Evolutionary conservation across 306 rosid genomes (phyloP).

Genomic region (Albizia julibrissin): DNA sequence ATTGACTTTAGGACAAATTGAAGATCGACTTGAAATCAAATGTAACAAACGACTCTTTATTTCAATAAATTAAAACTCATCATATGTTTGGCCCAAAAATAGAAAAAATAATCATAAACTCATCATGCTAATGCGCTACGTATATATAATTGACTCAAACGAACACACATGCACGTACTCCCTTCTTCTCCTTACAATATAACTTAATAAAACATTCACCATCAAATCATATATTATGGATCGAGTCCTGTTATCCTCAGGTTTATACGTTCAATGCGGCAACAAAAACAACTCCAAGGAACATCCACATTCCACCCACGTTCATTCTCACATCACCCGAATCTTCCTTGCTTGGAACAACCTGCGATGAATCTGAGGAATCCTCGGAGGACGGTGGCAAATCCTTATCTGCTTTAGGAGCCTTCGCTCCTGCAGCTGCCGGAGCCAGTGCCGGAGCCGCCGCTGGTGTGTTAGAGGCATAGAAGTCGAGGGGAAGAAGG

Average conservation of each 20-base stretch:
- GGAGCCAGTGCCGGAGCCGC: constrained; percentile 33
- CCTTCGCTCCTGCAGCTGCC: background rate
- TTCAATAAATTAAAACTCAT: background rate
- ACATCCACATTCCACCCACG: constrained; percentile 6
- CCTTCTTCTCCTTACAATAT: background rate
- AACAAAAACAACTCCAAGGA: constrained; percentile 25
- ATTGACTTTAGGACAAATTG: no score
- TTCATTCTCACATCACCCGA: constrained; percentile 17
- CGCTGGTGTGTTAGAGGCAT: constrained; percentile 32
- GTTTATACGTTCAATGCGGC: background rate
- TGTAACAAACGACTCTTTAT: background rate
- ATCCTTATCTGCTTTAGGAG: constrained; percentile 35
- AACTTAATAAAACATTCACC: background rate
- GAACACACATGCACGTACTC: background rate
- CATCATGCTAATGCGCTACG: no score
- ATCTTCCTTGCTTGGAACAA: background rate
- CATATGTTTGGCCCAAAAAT: no score
- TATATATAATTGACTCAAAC: background rate
- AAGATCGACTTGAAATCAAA: background rate
- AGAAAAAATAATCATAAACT: no score
- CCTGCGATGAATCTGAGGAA: constrained; percentile 32
- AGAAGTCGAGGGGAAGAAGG: constrained; percentile 58
- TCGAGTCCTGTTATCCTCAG: background rate
- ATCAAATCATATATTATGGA: background rate
- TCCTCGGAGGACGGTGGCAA: constrained; percentile 1